These are phyloP conservation scores for Trichoderma afroharzianum DNA, from an alignment of 2,329 filamentous ascomycete species.

Conservation along the genomic window DNA sequence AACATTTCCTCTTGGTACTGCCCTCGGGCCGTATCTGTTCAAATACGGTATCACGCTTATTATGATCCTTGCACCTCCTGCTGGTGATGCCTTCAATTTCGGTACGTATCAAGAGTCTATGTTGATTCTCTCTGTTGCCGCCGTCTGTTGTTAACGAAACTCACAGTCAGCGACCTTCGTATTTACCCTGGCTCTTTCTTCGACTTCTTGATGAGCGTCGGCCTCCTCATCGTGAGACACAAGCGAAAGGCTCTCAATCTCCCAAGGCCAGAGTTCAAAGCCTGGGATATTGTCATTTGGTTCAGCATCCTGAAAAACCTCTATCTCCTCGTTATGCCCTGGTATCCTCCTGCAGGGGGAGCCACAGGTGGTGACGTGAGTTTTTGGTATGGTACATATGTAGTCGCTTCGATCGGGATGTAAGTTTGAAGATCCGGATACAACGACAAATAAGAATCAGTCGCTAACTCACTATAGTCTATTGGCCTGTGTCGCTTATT, in stretches of 20 bases:
- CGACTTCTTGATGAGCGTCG: conserved; percentile 51
- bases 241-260: conserved; percentile 50
- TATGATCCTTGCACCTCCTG: conserved; percentile 58
- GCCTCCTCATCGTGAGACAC: conserved; percentile 55
- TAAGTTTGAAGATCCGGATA: conserved; percentile 37
- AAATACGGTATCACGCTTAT: conserved; percentile 56
- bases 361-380: conserved; percentile 60
- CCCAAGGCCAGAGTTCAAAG: conserved; percentile 48
- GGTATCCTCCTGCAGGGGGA: conserved; percentile 63
- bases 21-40: conserved; percentile 54
- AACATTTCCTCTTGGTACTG: conserved; percentile 61
- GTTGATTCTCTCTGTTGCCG: background rate
- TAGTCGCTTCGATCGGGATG: conserved; percentile 61
- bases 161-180: conserved; percentile 54
- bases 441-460: background rate
- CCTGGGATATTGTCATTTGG: conserved; percentile 55
- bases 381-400: conserved; percentile 72
- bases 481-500: conserved; percentile 53
- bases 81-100: conserved; percentile 63
- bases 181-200: conserved; percentile 59
- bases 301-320: conserved; percentile 59
- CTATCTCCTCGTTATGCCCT: conserved; percentile 66
- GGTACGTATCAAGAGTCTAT: conserved; percentile 30
- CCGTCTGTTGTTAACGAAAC: conserved; percentile 25
- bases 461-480: conserved; percentile 37